Conservation (phyloP, 345 rosid species). For the Brassica juncea region DNA sequence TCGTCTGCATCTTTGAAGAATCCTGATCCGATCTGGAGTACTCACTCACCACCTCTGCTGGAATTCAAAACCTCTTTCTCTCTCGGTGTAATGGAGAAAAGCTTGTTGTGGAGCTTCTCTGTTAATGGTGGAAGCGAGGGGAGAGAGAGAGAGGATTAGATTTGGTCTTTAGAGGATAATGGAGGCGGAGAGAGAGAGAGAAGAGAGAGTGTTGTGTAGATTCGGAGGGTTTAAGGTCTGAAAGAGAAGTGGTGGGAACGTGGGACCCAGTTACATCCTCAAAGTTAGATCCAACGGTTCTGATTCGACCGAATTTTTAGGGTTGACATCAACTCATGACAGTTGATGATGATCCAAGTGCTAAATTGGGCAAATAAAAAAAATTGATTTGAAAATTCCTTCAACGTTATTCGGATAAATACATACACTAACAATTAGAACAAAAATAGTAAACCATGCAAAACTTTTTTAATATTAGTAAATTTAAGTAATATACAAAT, state of each 20-base stretch:
- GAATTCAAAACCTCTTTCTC: not conserved
- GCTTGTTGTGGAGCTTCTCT: not conserved
- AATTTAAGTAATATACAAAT: not conserved
- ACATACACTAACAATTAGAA: not conserved
- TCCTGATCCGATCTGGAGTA: constrained; percentile 30
- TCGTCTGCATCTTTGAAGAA: constrained; percentile 39
- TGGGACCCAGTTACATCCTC: constrained; percentile 33
- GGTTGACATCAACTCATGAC: constrained; percentile 34
- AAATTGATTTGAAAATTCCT: not conserved
- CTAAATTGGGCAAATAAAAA: constrained; percentile 16
- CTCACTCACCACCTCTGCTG: not conserved
- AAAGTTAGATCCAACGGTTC: constrained; percentile 32
- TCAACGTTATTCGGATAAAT: not conserved
- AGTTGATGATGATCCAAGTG: not conserved
- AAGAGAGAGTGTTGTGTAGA: constrained; percentile 4
- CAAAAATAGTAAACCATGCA: not conserved
- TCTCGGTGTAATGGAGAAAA: not conserved
- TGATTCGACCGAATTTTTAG: constrained; percentile 33
- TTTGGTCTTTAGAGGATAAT: constrained; percentile 9
- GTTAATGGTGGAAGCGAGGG: constrained; percentile 26
- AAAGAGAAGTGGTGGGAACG: constrained; percentile 35
- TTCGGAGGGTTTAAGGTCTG: constrained; percentile 40
- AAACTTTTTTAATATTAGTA: not conserved
- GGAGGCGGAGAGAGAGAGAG: constrained; percentile 43
- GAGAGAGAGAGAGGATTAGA: constrained; percentile 42